Conservation (phyloP, 805 yeast species). For the Wickerhamiella shivajii region DNA sequence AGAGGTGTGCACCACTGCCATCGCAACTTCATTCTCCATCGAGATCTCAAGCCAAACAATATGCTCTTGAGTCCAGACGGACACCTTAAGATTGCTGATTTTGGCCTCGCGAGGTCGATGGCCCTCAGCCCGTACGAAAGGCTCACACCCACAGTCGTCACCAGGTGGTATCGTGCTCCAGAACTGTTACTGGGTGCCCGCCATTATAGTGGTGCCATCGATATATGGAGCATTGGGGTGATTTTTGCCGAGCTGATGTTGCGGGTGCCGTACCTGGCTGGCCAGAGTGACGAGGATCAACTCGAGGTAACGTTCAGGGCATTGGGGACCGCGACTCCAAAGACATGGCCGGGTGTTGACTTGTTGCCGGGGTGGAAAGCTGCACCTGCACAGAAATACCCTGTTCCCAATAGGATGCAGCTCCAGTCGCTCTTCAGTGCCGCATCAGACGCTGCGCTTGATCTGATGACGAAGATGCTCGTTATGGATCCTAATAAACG, state of each 20-base stretch:
- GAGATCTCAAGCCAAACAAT: slow-evolving; percentile 90
- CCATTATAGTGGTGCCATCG: slow-evolving; percentile 80
- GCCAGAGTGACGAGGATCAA: slow-evolving; percentile 80
- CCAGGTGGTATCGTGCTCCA: slow-evolving; percentile 97
- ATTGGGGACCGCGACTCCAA: slow-evolving; percentile 89
- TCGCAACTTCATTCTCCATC: slow-evolving; percentile 73
- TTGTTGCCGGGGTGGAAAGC: slow-evolving; percentile 51
- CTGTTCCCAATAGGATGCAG: slow-evolving; percentile 71
- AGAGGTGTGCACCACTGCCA: slow-evolving; percentile 95
- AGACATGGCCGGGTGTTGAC: slow-evolving; percentile 80
- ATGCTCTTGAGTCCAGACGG: slow-evolving; percentile 78
- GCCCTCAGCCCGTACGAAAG: slow-evolving; percentile 48
- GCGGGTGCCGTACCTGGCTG: slow-evolving; percentile 89
- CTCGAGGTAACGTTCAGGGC: slow-evolving; percentile 89
- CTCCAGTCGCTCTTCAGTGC: slow-evolving; percentile 74
- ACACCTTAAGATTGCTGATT: slow-evolving; percentile 86
- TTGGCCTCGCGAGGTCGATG: slow-evolving; percentile 80
- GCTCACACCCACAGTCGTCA: slow-evolving; percentile 86
- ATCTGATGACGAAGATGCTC: slow-evolving; percentile 57
- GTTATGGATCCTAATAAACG: slow-evolving; percentile 66
- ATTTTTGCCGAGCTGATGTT: slow-evolving; percentile 94
- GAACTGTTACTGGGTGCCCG: slow-evolving; percentile 79
- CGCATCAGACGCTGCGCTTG: slow-evolving; percentile 74
- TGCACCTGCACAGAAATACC: slow-evolving; percentile 36
- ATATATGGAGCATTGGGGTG: slow-evolving; percentile 92